Evolutionary conservation across 169 alveolate species (phyloP), one percentile per base, ranked within the genome.

Genomic region (Eimeria necatrix): DNA sequence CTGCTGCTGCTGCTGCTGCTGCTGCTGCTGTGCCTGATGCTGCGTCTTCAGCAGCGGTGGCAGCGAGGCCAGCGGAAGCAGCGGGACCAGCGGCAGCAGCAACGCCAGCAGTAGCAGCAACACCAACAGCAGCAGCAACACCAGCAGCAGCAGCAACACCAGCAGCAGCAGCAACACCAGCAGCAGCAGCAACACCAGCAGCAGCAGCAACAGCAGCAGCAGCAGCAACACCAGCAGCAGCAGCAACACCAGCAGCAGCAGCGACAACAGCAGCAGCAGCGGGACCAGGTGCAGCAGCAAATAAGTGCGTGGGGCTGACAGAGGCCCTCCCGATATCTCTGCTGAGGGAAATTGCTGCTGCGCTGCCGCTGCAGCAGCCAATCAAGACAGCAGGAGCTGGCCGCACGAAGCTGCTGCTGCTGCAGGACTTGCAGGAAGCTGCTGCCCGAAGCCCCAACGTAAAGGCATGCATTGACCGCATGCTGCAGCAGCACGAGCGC

Each of bases 11-110:
- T 97, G 97, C 81, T 97, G 96, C 89, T 97, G 98, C 85, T 98
- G 97, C 94, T 78, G 98, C 32, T 98, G 99, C 84, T 98, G 98
- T 59, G 94, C 78, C 88, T 96, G 95, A 81, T 99, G 99, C 46
- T 95, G 98, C 64, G 95, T 98, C 96, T 98, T 96, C 93, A 98
- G 97, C 94, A 98, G 98, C 95, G 96, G 96, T 46, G 95, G 95
- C 56, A 96, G 97, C 96, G 98, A 98, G 20, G 99, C 96, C 96
- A 87, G 96, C n/a, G 46, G 86, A 8, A 76, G 86, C 86, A 76
- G 86, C 86, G 4, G 86, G 61, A 48, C n/a, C 53, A 61, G 8
- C 71, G 61, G 56, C 85, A 68, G 41, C 60, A 51, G 51, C 85
- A 12, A 48, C 93, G 3, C 59, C 78, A 4, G 64, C 60, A 48